Percentiles rank a stretch among this genome's conserved stretches.
These are phyloP conservation scores for Tolypocladium paradoxum DNA, from an alignment of 2,329 filamentous ascomycete species.

Conservation along the genomic window DNA sequence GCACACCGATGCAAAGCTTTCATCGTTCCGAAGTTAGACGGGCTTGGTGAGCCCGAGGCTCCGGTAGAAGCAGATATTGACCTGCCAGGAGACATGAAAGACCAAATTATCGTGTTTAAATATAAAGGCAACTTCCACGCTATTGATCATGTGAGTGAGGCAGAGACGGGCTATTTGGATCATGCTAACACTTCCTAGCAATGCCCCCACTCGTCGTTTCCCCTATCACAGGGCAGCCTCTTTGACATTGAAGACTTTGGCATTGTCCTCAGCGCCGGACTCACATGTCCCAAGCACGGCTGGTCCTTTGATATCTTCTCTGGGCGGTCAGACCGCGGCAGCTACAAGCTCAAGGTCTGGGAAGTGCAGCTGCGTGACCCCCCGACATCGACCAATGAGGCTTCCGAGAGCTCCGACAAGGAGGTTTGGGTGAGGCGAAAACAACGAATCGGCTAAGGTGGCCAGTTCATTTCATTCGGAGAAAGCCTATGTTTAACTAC, in stretches of 20 bases:
- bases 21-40: constrained; percentile 30
- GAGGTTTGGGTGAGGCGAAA: constrained; percentile 35
- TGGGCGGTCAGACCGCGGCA: constrained; percentile 49
- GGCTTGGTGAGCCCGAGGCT: constrained; percentile 24
- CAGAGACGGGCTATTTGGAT: neutral
- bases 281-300: constrained; percentile 57
- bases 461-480: neutral
- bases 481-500: no score
- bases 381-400: neutral
- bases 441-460: constrained; percentile 21
- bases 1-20: constrained; percentile 48
- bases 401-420: constrained; percentile 7
- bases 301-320: constrained; percentile 63
- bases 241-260: constrained; percentile 70
- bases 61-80: constrained; percentile 20
- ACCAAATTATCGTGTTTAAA: constrained; percentile 56
- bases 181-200: constrained; percentile 27
- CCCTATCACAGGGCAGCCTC: constrained; percentile 48
- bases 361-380: constrained; percentile 44
- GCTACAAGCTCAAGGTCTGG: constrained; percentile 52
- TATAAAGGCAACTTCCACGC: constrained; percentile 56
- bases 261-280: constrained; percentile 47
- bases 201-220: constrained; percentile 59
- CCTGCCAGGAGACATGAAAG: constrained; percentile 28
- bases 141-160: constrained; percentile 52